Conservation (phyloP, 2,329 filamentous ascomycete genomes). For the Drechmeria coniospora region DNA sequence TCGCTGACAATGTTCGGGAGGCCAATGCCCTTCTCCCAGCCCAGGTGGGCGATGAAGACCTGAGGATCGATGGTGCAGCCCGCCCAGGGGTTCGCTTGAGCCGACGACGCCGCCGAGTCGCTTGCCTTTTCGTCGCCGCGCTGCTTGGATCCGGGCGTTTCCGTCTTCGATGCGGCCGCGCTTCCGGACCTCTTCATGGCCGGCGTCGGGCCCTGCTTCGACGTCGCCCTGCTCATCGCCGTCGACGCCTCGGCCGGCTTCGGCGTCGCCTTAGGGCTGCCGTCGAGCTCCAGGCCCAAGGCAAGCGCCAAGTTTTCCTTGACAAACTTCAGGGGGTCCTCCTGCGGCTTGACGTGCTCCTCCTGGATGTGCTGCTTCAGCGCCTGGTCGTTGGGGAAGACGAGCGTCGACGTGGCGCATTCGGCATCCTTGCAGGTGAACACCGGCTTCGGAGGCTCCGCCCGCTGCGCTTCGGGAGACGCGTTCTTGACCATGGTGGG, state of each 20-base stretch:
- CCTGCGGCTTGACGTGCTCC: conserved; percentile 40
- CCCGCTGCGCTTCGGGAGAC: conserved; percentile 28
- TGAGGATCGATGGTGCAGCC: conserved; percentile 36
- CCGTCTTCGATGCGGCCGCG: conserved; percentile 18
- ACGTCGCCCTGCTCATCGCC: conserved; percentile 24
- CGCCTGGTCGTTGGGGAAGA: conserved; percentile 39
- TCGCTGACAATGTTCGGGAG: conserved; percentile 34
- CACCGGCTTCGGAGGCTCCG: conserved; percentile 23
- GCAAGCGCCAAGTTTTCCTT: conserved; percentile 31
- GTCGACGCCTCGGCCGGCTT: conserved; percentile 15
- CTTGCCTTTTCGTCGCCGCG: conserved; percentile 12
- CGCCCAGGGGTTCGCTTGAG: conserved; percentile 18
- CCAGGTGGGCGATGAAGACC: conserved; percentile 18
- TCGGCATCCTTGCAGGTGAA: conserved; percentile 37
- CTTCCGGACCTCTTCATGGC: conserved; percentile 35
- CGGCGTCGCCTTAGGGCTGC: conserved; percentile 21
- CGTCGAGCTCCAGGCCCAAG: conserved; percentile 37
- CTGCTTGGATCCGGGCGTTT: conserved; percentile 14
- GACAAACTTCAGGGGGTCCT: conserved; percentile 38
- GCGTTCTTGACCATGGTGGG: conserved; percentile 31
- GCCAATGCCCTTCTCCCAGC: conserved; percentile 14
- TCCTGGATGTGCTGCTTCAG: conserved; percentile 38
- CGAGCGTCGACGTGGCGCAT: conserved; percentile 34
- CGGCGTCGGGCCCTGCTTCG: conserved; percentile 33
- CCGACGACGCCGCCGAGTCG: conserved; percentile 8